Conservation (phyloP, 108 stramenopile species). For the Epithemia pelagica region DNA sequence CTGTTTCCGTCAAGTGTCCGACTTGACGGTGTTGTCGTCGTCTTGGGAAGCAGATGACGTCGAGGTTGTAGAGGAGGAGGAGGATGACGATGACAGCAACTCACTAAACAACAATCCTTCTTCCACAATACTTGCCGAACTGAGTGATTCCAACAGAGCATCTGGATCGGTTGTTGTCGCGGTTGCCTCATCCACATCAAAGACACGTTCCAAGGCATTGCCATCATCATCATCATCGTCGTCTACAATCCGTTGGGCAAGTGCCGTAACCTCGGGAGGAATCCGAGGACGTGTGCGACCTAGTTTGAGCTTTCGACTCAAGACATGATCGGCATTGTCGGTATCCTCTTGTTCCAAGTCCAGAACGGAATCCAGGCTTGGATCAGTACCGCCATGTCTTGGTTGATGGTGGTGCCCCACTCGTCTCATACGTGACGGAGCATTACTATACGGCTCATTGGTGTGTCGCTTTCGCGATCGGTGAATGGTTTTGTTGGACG, state of each 20-base stretch:
- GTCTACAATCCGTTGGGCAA: slow-evolving; percentile 55
- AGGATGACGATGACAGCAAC: not conserved
- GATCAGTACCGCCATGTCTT: too few relatives aligned
- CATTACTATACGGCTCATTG: not conserved
- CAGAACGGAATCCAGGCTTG: too few relatives aligned
- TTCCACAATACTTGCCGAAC: not conserved
- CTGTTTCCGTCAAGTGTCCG: too few relatives aligned
- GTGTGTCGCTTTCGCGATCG: not conserved
- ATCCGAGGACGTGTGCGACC: slow-evolving; percentile 13
- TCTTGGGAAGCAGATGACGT: too few relatives aligned
- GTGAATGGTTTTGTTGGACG: not conserved
- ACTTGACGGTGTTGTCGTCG: too few relatives aligned
- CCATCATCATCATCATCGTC: too few relatives aligned
- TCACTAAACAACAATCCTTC: not conserved
- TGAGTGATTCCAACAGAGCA: not conserved
- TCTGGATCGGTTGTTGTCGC: not conserved
- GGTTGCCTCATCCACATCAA: not conserved
- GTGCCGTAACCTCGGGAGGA: slow-evolving; percentile 34
- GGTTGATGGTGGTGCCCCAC: too few relatives aligned
- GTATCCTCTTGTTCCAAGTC: not conserved
- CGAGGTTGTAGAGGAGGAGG: too few relatives aligned
- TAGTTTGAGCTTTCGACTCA: slow-evolving; percentile 31
- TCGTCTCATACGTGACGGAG: too few relatives aligned
- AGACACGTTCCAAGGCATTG: not conserved
- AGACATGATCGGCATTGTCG: slow-evolving; percentile 7